Evolutionary conservation across 2,329 filamentous ascomycete genomes (phyloP).

Genomic region (Exophiala spinifera): DNA sequence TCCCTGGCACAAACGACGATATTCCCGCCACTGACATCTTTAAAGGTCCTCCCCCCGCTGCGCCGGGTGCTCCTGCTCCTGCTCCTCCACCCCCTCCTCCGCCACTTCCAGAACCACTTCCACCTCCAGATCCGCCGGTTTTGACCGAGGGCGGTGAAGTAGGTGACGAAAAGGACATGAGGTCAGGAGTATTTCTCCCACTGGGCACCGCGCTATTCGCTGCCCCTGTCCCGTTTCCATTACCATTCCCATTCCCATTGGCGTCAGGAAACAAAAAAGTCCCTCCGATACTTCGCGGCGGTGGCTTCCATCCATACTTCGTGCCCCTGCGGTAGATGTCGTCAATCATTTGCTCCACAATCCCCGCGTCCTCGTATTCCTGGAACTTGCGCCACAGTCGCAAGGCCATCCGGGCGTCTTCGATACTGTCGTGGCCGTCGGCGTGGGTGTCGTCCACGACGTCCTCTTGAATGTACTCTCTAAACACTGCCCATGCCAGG

Average conservation of each 20-base stretch:
- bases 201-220: slow-evolving; percentile 24
- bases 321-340: slow-evolving; percentile 73
- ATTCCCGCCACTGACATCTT: slow-evolving; percentile 18
- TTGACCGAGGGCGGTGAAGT: slow-evolving; percentile 16
- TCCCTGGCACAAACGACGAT: slow-evolving; percentile 25
- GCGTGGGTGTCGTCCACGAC: slow-evolving; percentile 42
- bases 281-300: slow-evolving; percentile 37
- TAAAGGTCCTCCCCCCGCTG: slow-evolving; percentile 8
- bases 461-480: slow-evolving; percentile 88
- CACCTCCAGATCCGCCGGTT: slow-evolving; percentile 8
- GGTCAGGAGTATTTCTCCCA: slow-evolving; percentile 33
- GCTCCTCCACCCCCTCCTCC: no score
- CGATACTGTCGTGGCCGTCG: slow-evolving; percentile 79
- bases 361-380: slow-evolving; percentile 82
- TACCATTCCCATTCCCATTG: slow-evolving; percentile 24
- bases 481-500: slow-evolving; percentile 83
- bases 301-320: slow-evolving; percentile 58
- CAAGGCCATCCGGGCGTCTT: slow-evolving; percentile 87
- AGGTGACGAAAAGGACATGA: slow-evolving; percentile 14
- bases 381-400: slow-evolving; percentile 86
- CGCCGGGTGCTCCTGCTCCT: no score
- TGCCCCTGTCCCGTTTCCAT: slow-evolving; percentile 12
- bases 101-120: no score
- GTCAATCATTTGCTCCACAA: slow-evolving; percentile 77
- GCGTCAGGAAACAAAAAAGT: slow-evolving; percentile 30